Evolutionary conservation across 2,329 filamentous ascomycete genomes (phyloP).

Genomic region (Penicillium sumatraense): DNA sequence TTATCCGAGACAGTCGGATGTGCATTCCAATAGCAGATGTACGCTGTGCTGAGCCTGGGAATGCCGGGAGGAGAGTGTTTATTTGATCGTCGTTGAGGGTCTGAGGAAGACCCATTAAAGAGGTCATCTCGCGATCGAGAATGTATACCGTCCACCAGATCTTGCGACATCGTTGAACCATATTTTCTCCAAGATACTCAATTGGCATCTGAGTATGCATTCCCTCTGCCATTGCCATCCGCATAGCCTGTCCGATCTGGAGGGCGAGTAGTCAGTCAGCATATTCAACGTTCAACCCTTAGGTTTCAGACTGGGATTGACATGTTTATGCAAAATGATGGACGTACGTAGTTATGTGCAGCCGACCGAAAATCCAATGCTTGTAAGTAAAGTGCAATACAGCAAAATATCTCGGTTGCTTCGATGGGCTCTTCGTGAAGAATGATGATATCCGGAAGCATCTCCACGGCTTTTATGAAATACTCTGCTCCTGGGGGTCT

Average conservation of each 20-base stretch:
- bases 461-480: constrained; percentile 51
- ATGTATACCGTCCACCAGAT: constrained; percentile 63
- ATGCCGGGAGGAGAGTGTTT: constrained; percentile 51
- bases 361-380: constrained; percentile 54
- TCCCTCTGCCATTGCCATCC: constrained; percentile 56
- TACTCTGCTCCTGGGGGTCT: constrained; percentile 54
- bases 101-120: constrained; percentile 58
- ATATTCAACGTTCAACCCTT: constrained; percentile 38
- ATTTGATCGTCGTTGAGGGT: constrained; percentile 59
- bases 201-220: constrained; percentile 59
- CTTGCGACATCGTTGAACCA: constrained; percentile 55
- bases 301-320: no score
- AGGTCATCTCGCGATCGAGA: constrained; percentile 59
- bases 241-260: constrained; percentile 60
- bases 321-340: neutral
- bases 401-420: constrained; percentile 55
- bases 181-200: constrained; percentile 48
- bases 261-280: constrained; percentile 43
- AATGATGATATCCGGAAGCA: constrained; percentile 49
- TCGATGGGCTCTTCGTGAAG: constrained; percentile 50
- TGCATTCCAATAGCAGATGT: constrained; percentile 50
- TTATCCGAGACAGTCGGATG: constrained; percentile 52
- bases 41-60: constrained; percentile 44
- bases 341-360: constrained; percentile 54
- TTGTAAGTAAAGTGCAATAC: constrained; percentile 57